A percentile compares a stretch with the other conserved stretches of the same genome.
Evolutionary conservation across 352 stramenopile species (phyloP).

Genomic region (Globisporangium abappressorium): DNA sequence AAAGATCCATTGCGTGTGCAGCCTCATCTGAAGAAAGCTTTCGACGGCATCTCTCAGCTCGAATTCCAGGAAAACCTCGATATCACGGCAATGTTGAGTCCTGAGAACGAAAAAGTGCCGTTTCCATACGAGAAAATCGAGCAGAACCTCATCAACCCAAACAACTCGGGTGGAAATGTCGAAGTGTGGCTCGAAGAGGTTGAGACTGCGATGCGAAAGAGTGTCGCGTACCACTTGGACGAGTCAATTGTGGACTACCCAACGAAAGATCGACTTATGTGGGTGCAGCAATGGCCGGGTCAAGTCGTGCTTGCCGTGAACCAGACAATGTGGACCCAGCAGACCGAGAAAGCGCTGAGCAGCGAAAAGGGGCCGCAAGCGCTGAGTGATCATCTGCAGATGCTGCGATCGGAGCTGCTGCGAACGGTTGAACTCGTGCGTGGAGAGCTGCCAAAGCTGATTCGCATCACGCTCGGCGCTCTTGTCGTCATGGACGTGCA

Average conservation of each 20-base stretch:
- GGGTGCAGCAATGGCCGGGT: slow-evolving; percentile 91
- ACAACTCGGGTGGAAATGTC: slow-evolving; percentile 92
- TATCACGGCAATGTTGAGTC: slow-evolving; percentile 90
- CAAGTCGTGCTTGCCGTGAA: slow-evolving; percentile 92
- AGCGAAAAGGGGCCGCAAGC: slow-evolving; percentile 32
- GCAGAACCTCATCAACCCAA: slow-evolving; percentile 91
- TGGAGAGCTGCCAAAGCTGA: slow-evolving; percentile 90
- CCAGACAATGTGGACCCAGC: slow-evolving; percentile 89
- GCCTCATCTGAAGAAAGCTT: slow-evolving; percentile 93
- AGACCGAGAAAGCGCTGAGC: slow-evolving; percentile 73
- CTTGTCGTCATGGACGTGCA: slow-evolving; percentile 96
- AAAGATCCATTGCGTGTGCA: slow-evolving; percentile 94
- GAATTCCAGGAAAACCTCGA: slow-evolving; percentile 92
- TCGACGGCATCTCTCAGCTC: slow-evolving; percentile 91
- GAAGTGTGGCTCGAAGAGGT: slow-evolving; percentile 88
- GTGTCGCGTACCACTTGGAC: slow-evolving; percentile 78
- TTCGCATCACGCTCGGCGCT: slow-evolving; percentile 88
- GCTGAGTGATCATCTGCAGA: slow-evolving; percentile 63
- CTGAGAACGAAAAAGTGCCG: slow-evolving; percentile 84
- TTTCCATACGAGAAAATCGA: slow-evolving; percentile 88
- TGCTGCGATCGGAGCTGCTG: slow-evolving; percentile 73
- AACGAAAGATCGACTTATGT: slow-evolving; percentile 84
- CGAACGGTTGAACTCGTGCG: slow-evolving; percentile 91
- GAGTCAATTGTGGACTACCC: slow-evolving; percentile 83
- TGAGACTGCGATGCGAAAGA: slow-evolving; percentile 86